Evolutionary conservation across 192 early-diverging fungal species (phyloP), one percentile per base, ranked within the genome.

Genomic region (Entophlyctis luteolus): DNA sequence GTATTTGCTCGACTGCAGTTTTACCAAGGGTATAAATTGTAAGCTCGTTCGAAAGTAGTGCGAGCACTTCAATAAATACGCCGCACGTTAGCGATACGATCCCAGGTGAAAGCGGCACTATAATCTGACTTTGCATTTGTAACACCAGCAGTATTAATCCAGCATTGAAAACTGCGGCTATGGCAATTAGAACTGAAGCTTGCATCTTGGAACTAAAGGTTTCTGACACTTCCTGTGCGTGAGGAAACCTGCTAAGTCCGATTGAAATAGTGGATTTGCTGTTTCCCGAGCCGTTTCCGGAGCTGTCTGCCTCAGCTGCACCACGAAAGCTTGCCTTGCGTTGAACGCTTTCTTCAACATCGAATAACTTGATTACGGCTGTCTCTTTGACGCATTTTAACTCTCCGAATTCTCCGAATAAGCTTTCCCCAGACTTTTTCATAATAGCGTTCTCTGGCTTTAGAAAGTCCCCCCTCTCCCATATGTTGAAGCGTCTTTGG

Each of bases 201-300:
- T 25, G 1, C 16, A 60, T 18, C 5, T 36, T 42, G 25, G 58
- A 46, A 28, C n/a, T 25, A 16, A 45, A 20, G 2, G 58, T 60
- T 22, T 60, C 58, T 22, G 58, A 60, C 1, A 60, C 58, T 46
- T 60, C 58, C 47, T 60, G 58, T 25, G 58, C 58, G 35, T 60
- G 35, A 25, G 58, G 58, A n/a, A 12, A 60, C 23, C 35, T 38
- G 32, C 58, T 60, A 37, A 60, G 39, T 12, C 58, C 58, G 16
- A 60, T 60, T 10, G 58, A 60, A 20, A 60, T 31, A 18, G 58
- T 60, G 4, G 58, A 60, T 20, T 46, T 20, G 39, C 18, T 23
- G 58, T 38, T 47, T 12, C 58, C 29, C 14, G 16, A 2, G 20
- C 58, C 20, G 6, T 60, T 45, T 46, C n/a, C n/a, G 39, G 35